A percentile compares a stretch with the other conserved stretches of the same genome.
These are phyloP conservation scores for Stemphylium lycopersici DNA, from an alignment of 2,329 filamentous ascomycete species.

Conservation along the genomic window DNA sequence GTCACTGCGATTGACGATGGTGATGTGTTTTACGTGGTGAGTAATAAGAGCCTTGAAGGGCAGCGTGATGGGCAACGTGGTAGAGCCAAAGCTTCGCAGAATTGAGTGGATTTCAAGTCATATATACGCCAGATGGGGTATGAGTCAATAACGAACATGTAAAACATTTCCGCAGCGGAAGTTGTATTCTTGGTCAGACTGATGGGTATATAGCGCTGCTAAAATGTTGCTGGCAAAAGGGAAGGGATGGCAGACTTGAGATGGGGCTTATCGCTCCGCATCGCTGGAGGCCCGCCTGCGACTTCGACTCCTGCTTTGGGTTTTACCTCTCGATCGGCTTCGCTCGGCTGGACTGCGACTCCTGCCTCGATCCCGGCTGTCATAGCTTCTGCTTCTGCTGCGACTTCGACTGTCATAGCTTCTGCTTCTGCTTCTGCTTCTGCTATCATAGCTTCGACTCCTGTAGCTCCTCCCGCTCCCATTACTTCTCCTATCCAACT, in stretches of 20 bases:
- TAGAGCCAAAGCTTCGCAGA: too few relatives aligned
- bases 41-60: too few relatives aligned
- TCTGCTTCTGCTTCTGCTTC: conserved; percentile 21
- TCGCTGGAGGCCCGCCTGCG: conserved; percentile 1
- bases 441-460: conserved; percentile 19
- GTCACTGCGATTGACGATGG: too few relatives aligned
- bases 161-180: background rate
- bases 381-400: conserved; percentile 14
- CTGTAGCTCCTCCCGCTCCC: conserved; percentile 21
- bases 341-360: conserved; percentile 6
- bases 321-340: conserved; percentile 3
- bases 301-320: conserved; percentile 2
- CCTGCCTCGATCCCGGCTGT: conserved; percentile 11
- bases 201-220: conserved; percentile 6
- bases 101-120: too few relatives aligned
- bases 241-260: background rate
- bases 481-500: conserved; percentile 18
- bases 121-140: too few relatives aligned
- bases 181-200: background rate
- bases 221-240: background rate
- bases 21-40: too few relatives aligned
- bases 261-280: background rate
- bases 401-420: conserved; percentile 25
- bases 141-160: background rate
- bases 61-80: too few relatives aligned